Evolutionary conservation across 208 protist species (phyloP).

Genomic region (Sergeia podlipaevii): DNA sequence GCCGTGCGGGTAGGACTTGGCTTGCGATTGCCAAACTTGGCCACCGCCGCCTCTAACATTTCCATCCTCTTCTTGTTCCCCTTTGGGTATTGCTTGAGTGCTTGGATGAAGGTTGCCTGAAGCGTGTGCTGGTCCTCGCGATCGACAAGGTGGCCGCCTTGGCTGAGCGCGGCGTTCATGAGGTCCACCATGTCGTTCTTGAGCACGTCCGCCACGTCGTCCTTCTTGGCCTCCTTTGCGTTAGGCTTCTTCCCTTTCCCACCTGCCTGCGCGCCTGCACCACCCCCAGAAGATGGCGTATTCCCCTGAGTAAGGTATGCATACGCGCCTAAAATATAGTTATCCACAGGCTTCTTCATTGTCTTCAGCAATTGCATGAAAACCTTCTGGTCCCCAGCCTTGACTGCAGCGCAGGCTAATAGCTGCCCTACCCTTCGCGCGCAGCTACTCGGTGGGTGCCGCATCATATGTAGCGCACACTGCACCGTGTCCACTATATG

Average conservation of each 20-base stretch:
- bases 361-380: conserved; percentile 89
- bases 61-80: conserved; percentile 77
- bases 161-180: conserved; percentile 86
- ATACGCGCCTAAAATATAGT: conserved; percentile 81
- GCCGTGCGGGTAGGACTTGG: conserved; percentile 25
- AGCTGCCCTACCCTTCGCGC: conserved; percentile 70
- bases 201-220: conserved; percentile 67
- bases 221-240: conserved; percentile 27
- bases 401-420: conserved; percentile 75
- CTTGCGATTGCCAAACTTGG: conserved; percentile 66
- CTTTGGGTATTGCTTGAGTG: conserved; percentile 66
- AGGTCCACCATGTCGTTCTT: conserved; percentile 79
- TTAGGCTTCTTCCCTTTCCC: conserved; percentile 43
- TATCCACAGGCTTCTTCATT: conserved; percentile 88
- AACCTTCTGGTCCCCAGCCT: conserved; percentile 64
- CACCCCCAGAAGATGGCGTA: conserved; percentile 13
- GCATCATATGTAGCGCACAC: conserved; percentile 88
- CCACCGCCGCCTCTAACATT: conserved; percentile 75
- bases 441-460: conserved; percentile 57
- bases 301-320: conserved; percentile 69
- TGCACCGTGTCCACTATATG: conserved; percentile 86
- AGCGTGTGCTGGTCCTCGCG: conserved; percentile 83
- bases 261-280: neutral
- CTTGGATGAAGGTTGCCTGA: conserved; percentile 75
- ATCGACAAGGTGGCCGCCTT: conserved; percentile 83